phyloP scores from a whole-genome alignment of 192 early-diverging fungal species.

The Coemansia sp. region DNA sequence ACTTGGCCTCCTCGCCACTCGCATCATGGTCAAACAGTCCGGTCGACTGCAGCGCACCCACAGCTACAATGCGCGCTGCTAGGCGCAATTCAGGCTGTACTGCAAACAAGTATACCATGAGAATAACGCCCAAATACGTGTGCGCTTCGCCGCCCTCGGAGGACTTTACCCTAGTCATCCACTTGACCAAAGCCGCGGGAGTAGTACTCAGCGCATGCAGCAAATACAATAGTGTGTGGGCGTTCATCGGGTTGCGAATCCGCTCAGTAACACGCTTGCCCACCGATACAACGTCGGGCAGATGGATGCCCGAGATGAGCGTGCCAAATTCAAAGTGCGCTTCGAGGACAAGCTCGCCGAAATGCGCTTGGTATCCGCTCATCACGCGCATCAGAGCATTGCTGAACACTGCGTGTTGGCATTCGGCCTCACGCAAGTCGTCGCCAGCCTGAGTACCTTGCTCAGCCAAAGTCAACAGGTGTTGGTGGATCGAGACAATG shows the following conservation, averaged over 20 bases:
- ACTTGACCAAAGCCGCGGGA: conserved; percentile 24
- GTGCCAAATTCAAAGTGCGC: conserved; percentile 43
- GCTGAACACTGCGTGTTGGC: conserved; percentile 26
- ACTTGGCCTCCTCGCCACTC: conserved; percentile 25
- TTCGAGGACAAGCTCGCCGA: conserved; percentile 33
- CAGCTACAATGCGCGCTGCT: conserved; percentile 24
- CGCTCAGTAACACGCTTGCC: not conserved
- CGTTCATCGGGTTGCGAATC: conserved; percentile 26
- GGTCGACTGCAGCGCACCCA: conserved; percentile 26
- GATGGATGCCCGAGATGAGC: conserved; percentile 25
- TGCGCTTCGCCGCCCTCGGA: conserved; percentile 1
- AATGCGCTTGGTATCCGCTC: conserved; percentile 44
- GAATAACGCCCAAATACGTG: conserved; percentile 31
- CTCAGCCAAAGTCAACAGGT: conserved; percentile 9
- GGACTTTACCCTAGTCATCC: conserved; percentile 22
- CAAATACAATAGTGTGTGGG: conserved; percentile 33
- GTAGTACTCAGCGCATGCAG: conserved; percentile 26
- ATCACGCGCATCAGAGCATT: conserved; percentile 47
- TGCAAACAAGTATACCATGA: conserved; percentile 32
- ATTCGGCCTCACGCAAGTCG: conserved; percentile 13
- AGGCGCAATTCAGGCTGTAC: conserved; percentile 33
- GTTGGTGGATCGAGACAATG: conserved; percentile 26
- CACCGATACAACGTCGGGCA: conserved; percentile 11
- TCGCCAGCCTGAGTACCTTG: not conserved
- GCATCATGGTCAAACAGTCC: conserved; percentile 47